Evolutionary conservation across 2,329 filamentous ascomycete genomes (phyloP), one percentile per base, ranked within the genome.

Genomic region (Trichoderma sp.): DNA sequence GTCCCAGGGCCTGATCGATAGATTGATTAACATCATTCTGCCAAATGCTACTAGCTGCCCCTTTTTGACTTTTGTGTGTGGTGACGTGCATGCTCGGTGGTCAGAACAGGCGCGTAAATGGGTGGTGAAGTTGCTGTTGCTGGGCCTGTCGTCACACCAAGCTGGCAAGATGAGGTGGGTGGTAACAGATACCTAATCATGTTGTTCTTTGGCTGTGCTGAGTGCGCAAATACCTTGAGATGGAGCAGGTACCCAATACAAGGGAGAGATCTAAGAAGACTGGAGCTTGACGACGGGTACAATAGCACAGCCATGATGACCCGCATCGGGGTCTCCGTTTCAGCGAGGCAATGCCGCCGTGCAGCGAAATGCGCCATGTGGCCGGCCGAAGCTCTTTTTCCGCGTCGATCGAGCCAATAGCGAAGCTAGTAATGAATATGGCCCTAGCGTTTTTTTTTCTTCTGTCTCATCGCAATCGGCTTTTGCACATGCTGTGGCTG

Each of bases 221-320:
- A n/a, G 33, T 35, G 56, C 4, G 21, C 33, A 10, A 21, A 11
- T 2, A 49, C 1, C n/a, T 49, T 5, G 6, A 13, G 47, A 21
- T 13, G 24, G 21, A 14, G n/a, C 3, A 49, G 47, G 47, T 49
- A 49, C n/a, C 21, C 4, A 5, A 3, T 49, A 49, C 47, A 11
- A 49, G n/a, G n/a, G n/a, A 21, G 47, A 24, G 47, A 37, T 16
- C 16, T 47, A 11, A 21, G 40, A 55, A 55, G 24, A 35, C 13
- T 31, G 21, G 33, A 31, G 47, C 8, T 53, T 16, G 53, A 29
- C 21, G 13, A 62, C 24, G 43, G 33, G 31, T 8, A 33, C 27
- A 57, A 7, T 14, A 63, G 68, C 68, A 70, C 68, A 52, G 63
- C 68, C 68, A 68, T 70, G 63, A 68, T 61, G 68, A 67, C 68